Evolutionary conservation across 2,329 filamentous ascomycete species (phyloP).

Genomic region (Apiospora phragmitis): DNA sequence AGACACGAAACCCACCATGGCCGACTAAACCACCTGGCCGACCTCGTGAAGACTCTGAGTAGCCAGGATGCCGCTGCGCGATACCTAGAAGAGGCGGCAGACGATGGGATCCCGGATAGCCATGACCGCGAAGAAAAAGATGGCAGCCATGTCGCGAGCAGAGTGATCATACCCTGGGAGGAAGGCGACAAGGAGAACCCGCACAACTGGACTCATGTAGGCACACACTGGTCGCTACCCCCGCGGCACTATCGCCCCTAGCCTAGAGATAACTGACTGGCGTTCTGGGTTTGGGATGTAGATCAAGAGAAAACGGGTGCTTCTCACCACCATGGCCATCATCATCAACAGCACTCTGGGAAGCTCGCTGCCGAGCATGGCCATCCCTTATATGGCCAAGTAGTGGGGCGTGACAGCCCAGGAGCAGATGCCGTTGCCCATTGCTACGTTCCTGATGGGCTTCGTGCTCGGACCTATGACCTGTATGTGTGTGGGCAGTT

Average conservation of each 20-base stretch:
- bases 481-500: slow-evolving; percentile 21
- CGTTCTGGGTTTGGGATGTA: slow-evolving; percentile 50
- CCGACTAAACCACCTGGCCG: not conserved
- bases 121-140: not conserved
- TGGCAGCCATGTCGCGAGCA: slow-evolving; percentile 24
- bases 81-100: slow-evolving; percentile 43
- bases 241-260: too few species aligned
- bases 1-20: not conserved
- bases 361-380: slow-evolving; percentile 64
- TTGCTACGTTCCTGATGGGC: slow-evolving; percentile 64
- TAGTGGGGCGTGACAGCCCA: slow-evolving; percentile 57
- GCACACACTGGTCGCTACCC: slow-evolving; percentile 30
- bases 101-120: slow-evolving; percentile 33
- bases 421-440: slow-evolving; percentile 52
- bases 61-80: slow-evolving; percentile 41
- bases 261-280: not conserved
- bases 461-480: slow-evolving; percentile 55
- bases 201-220: slow-evolving; percentile 46
- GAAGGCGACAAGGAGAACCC: slow-evolving; percentile 52
- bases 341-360: slow-evolving; percentile 70
- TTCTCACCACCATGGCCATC: slow-evolving; percentile 55
- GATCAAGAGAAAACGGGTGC: slow-evolving; percentile 36
- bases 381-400: slow-evolving; percentile 55
- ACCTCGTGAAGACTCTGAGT: slow-evolving; percentile 25
- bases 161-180: slow-evolving; percentile 45